Evolutionary conservation across 768 basidiomycete genomes (phyloP).

Genomic region (Kwoniella shandongensis): DNA sequence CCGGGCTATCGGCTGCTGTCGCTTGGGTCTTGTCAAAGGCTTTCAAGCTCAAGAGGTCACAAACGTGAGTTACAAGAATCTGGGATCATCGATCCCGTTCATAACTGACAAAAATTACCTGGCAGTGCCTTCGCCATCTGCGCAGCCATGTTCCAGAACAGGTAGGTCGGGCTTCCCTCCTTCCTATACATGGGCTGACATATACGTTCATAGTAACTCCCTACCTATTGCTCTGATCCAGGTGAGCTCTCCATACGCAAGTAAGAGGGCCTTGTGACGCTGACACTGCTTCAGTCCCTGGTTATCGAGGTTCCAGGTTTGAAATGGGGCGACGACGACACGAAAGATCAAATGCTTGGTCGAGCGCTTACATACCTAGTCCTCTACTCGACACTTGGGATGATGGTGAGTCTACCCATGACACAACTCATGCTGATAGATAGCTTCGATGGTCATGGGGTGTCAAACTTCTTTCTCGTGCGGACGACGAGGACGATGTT

Average conservation of each 20-base stretch:
- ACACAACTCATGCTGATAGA: conserved; percentile 5
- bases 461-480: conserved; percentile 73
- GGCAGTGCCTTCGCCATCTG: conserved; percentile 53
- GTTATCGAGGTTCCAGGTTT: conserved; percentile 77
- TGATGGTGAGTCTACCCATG: conserved; percentile 84
- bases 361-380: conserved; percentile 61
- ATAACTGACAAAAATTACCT: conserved; percentile 1
- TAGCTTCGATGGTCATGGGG: conserved; percentile 93
- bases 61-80: conserved; percentile 61
- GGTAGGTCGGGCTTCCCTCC: conserved; percentile 21
- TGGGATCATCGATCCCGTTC: not conserved
- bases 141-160: conserved; percentile 53
- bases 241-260: conserved; percentile 35
- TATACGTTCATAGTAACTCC: conserved; percentile 75
- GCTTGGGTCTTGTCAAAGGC: conserved; percentile 65
- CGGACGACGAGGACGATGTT: conserved; percentile 59
- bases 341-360: conserved; percentile 83
- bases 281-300: conserved; percentile 62
- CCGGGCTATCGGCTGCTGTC: conserved; percentile 67
- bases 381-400: conserved; percentile 89
- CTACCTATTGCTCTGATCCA: conserved; percentile 87
- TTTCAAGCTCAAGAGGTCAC: conserved; percentile 69
- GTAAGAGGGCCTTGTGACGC: no score
- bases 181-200: conserved; percentile 6
- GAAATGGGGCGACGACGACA: conserved; percentile 79